Conservation (phyloP, 108 stramenopile species). For the Seminavis robusta region DNA sequence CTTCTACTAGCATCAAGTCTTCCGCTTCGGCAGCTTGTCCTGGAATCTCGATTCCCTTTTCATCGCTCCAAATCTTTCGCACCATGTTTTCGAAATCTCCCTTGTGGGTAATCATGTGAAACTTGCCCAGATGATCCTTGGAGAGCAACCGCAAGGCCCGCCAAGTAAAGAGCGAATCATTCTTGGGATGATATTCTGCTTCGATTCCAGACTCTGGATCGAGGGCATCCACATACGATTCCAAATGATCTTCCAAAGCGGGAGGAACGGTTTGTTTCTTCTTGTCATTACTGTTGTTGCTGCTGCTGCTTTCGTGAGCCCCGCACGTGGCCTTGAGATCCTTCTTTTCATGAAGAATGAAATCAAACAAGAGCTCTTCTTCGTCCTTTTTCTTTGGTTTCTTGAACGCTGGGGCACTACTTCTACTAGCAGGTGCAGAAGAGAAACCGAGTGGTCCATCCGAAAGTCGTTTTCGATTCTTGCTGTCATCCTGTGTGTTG, state of each 20-base stretch:
- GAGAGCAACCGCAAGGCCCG: slow-evolving; percentile 67
- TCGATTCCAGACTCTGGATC: slow-evolving; percentile 85
- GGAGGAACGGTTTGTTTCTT: slow-evolving; percentile 23
- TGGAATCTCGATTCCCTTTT: slow-evolving; percentile 53
- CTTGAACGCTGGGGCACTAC: too few relatives aligned
- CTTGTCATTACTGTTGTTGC: slow-evolving; percentile 15
- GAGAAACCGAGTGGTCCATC: too few relatives aligned
- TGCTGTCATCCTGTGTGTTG: too few relatives aligned
- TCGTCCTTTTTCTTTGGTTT: too few relatives aligned
- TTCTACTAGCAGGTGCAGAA: too few relatives aligned
- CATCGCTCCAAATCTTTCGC: slow-evolving; percentile 51
- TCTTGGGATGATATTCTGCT: slow-evolving; percentile 78
- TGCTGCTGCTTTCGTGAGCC: slow-evolving; percentile 8
- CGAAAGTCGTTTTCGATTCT: too few relatives aligned
- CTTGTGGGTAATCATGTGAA: slow-evolving; percentile 26
- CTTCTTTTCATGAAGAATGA: neutral
- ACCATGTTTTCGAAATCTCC: slow-evolving; percentile 73
- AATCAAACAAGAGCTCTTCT: neutral
- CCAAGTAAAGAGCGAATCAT: slow-evolving; percentile 73
- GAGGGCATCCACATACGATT: slow-evolving; percentile 72
- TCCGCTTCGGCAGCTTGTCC: slow-evolving; percentile 43
- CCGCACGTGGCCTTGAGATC: neutral
- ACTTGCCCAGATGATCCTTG: slow-evolving; percentile 36
- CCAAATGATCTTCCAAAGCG: slow-evolving; percentile 48
- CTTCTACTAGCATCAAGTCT: slow-evolving; percentile 22